Evolutionary conservation across 345 rosid genomes (phyloP).

Genomic region (Eucalyptus erythrocorys): DNA sequence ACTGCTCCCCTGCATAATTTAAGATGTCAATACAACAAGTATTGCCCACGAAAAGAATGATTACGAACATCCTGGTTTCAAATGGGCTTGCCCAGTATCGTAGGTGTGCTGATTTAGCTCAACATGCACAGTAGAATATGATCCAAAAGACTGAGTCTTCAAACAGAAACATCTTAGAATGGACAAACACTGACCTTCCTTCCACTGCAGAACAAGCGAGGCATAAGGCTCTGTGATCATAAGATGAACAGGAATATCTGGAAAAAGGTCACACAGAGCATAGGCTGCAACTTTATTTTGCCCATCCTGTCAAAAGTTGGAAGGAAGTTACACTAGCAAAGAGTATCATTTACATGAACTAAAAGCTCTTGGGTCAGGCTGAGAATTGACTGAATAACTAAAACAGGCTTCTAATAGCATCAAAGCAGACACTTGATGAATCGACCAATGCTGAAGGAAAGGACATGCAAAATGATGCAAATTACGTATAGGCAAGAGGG

Average conservation of each 20-base stretch:
- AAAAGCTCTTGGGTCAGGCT: neutral
- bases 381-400: neutral
- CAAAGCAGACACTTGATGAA: neutral
- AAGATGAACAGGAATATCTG: constrained; percentile 68
- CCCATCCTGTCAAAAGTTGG: constrained; percentile 50
- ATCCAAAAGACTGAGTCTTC: neutral
- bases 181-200: constrained; percentile 40
- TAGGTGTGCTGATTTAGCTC: neutral
- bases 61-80: neutral
- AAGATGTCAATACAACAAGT: neutral
- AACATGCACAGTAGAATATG: neutral
- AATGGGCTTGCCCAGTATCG: neutral
- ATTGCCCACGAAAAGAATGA: neutral
- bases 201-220: constrained; percentile 60
- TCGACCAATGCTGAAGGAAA: neutral
- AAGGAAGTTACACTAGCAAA: neutral
- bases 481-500: neutral
- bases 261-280: constrained; percentile 67
- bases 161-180: neutral
- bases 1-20: constrained; percentile 32
- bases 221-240: constrained; percentile 65
- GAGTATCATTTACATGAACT: neutral
- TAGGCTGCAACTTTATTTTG: constrained; percentile 80
- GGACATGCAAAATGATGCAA: neutral
- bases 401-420: neutral